Percentiles rank a stretch among this genome's conserved stretches.
Evolutionary conservation across 2,329 filamentous ascomycete genomes (phyloP).

Genomic region (Neocucurbitaria cava): DNA sequence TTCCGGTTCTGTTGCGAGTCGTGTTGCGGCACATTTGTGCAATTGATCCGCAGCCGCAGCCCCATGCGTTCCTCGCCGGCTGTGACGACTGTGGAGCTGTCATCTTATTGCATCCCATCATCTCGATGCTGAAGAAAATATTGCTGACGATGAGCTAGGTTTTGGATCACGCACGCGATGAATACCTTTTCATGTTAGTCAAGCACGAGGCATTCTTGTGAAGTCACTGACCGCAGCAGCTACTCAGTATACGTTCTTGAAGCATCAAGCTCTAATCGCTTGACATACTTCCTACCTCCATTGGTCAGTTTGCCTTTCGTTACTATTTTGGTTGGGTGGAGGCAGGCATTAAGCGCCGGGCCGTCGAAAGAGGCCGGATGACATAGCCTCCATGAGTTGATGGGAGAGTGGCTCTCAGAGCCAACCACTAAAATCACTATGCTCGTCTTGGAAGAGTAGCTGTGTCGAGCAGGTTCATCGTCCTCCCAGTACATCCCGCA

Average conservation of each 20-base stretch:
- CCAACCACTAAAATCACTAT: slow-evolving; percentile 23
- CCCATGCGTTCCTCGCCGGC: not conserved
- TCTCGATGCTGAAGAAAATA: slow-evolving; percentile 41
- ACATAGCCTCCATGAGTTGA: slow-evolving; percentile 39
- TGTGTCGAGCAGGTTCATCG: slow-evolving; percentile 5
- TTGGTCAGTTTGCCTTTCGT: slow-evolving; percentile 48
- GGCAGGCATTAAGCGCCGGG: slow-evolving; percentile 45
- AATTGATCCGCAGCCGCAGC: not conserved
- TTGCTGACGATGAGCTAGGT: slow-evolving; percentile 53
- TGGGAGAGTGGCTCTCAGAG: slow-evolving; percentile 12
- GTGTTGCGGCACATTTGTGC: not conserved
- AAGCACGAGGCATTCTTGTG: slow-evolving; percentile 32
- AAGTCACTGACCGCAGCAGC: slow-evolving; percentile 67
- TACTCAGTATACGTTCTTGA: slow-evolving; percentile 64
- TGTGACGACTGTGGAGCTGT: not conserved
- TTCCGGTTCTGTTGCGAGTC: not conserved
- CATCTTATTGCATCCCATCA: not conserved
- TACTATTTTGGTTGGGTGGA: slow-evolving; percentile 34
- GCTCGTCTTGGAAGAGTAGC: slow-evolving; percentile 1
- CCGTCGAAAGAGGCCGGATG: slow-evolving; percentile 24
- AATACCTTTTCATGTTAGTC: slow-evolving; percentile 78
- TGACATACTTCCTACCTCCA: slow-evolving; percentile 58
- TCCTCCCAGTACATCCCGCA: slow-evolving; percentile 15
- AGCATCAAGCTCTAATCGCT: slow-evolving; percentile 56
- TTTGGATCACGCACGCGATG: slow-evolving; percentile 70